A percentile compares a stretch with the other conserved stretches of the same genome.
Evolutionary conservation across 768 basidiomycete genomes (phyloP).

Genomic region (Dendrothele bispora): DNA sequence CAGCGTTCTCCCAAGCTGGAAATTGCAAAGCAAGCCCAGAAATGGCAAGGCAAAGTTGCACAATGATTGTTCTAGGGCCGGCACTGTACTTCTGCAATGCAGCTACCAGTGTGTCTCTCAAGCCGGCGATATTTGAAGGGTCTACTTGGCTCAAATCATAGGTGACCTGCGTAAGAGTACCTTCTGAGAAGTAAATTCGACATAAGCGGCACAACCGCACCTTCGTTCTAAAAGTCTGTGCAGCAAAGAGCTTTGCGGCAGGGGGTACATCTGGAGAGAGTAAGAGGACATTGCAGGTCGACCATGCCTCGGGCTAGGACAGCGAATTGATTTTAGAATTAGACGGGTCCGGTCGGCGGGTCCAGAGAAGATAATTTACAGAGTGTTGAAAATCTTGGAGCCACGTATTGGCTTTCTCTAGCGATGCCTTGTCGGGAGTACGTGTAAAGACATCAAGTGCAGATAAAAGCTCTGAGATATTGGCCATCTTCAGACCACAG

Average conservation of each 20-base stretch:
- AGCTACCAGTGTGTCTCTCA: conserved; percentile 84
- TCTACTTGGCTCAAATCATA: conserved; percentile 94
- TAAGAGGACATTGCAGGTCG: conserved; percentile 89
- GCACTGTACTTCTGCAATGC: conserved; percentile 70
- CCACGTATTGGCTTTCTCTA: conserved; percentile 91
- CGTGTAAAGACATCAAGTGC: conserved; percentile 79
- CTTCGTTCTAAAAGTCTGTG: conserved; percentile 95
- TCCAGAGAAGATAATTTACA: conserved; percentile 84
- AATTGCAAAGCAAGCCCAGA: conserved; percentile 91
- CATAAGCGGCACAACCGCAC: conserved; percentile 41
- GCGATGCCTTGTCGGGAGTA: conserved; percentile 78
- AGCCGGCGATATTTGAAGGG: conserved; percentile 62
- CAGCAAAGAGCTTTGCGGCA: conserved; percentile 89
- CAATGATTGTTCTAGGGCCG: conserved; percentile 82
- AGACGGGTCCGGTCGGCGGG: conserved; percentile 66
- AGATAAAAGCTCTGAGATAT: conserved; percentile 69
- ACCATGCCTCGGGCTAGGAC: conserved; percentile 94
- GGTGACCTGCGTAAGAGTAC: conserved; percentile 66
- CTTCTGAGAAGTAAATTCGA: conserved; percentile 19
- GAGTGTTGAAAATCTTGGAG: conserved; percentile 99
- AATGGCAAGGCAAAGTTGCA: conserved; percentile 88
- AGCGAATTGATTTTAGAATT: conserved; percentile 58
- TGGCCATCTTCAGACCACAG: conserved; percentile 51
- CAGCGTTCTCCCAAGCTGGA: conserved; percentile 79
- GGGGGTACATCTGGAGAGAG: conserved; percentile 73